Conservation (phyloP, 345 rosid species). For the Moringa oleifera region DNA sequence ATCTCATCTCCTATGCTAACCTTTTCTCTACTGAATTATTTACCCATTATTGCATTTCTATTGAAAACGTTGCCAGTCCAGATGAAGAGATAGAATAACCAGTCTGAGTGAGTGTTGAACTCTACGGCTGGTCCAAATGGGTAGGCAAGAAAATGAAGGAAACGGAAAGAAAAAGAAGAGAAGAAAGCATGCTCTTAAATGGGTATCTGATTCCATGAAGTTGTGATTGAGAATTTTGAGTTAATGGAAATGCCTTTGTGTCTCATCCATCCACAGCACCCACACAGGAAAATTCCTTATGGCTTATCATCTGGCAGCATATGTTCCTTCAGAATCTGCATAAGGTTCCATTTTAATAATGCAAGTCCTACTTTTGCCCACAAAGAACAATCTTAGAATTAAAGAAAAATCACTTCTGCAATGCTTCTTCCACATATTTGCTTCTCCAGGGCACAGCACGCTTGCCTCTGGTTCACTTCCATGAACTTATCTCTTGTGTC, state of each 20-base stretch:
- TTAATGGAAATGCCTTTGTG: conserved; percentile 25
- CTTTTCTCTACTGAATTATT: too few relatives aligned
- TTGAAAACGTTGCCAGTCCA: too few relatives aligned
- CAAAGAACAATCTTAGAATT: too few relatives aligned
- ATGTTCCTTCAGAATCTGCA: conserved; percentile 27
- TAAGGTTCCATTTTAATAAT: background rate
- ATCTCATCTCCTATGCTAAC: too few relatives aligned
- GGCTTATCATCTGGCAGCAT: conserved; percentile 22
- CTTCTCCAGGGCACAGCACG: conserved; percentile 9
- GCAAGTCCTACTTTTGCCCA: background rate
- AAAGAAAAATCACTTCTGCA: too few relatives aligned
- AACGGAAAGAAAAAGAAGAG: background rate
- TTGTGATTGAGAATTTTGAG: conserved; percentile 16
- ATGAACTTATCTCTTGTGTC: too few relatives aligned
- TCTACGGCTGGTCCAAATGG: conserved; percentile 4
- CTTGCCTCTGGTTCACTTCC: too few relatives aligned
- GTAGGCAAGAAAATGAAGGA: background rate
- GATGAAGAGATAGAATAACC: background rate
- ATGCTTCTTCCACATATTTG: too few relatives aligned
- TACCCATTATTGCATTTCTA: too few relatives aligned
- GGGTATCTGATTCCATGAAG: conserved; percentile 40
- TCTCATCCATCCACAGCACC: conserved; percentile 19
- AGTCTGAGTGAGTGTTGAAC: background rate
- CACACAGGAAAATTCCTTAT: conserved; percentile 1
- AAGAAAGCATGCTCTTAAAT: conserved; percentile 3